Conservation (phyloP, 2,329 filamentous ascomycete species). For the Drechslera avenae region DNA sequence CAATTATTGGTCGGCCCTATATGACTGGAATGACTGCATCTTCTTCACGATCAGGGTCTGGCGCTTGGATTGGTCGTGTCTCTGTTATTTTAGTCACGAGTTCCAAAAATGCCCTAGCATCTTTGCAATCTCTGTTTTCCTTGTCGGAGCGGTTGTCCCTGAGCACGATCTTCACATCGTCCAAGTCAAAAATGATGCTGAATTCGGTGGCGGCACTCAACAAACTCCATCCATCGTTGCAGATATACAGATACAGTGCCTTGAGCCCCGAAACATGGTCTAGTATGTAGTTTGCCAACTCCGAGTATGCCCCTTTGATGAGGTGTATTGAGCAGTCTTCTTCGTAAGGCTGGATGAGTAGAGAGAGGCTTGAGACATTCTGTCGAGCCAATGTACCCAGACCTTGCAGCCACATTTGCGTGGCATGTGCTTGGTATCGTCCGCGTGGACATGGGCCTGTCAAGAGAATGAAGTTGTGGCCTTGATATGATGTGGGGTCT, state of each 20-base stretch:
- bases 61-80: too few species aligned
- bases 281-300: slow-evolving; percentile 25
- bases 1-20: too few species aligned
- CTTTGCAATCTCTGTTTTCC: slow-evolving; percentile 5
- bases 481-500: slow-evolving; percentile 33
- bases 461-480: slow-evolving; percentile 33
- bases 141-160: slow-evolving; percentile 7
- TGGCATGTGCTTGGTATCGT: slow-evolving; percentile 43
- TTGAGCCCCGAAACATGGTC: slow-evolving; percentile 19
- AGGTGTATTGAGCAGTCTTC: slow-evolving; percentile 30
- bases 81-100: background rate
- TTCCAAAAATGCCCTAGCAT: slow-evolving; percentile 10
- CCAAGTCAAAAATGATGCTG: slow-evolving; percentile 14
- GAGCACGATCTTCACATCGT: slow-evolving; percentile 14
- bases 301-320: slow-evolving; percentile 22
- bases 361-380: slow-evolving; percentile 26
- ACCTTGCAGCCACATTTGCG: slow-evolving; percentile 28
- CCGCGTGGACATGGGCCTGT: slow-evolving; percentile 40
- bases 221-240: slow-evolving; percentile 14
- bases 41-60: too few species aligned
- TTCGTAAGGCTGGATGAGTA: slow-evolving; percentile 37
- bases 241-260: slow-evolving; percentile 26
- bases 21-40: too few species aligned
- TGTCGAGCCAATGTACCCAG: slow-evolving; percentile 21
- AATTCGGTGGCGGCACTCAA: slow-evolving; percentile 14